These are phyloP conservation scores for Halophytophthora batemanensis DNA, from an alignment of 352 stramenopile species.

Conservation along the genomic window DNA sequence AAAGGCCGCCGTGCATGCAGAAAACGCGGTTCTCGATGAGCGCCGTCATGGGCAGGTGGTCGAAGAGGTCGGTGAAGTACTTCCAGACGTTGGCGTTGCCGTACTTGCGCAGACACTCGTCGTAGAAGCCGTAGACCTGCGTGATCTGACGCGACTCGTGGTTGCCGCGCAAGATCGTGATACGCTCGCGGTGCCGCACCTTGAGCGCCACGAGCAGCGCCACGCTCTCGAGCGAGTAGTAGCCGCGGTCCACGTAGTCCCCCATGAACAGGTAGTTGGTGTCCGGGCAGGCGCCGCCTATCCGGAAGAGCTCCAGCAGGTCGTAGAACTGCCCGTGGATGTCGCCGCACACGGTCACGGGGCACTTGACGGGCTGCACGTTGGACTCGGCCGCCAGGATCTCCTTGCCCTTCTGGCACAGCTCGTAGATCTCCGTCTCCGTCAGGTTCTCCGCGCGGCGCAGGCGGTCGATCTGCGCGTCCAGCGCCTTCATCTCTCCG, in stretches of 20 bases:
- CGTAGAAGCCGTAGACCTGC: constrained; percentile 99
- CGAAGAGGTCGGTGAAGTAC: constrained; percentile 89
- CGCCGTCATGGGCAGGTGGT: constrained; percentile 86
- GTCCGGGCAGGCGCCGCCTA: constrained; percentile 83
- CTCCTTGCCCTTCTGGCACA: constrained; percentile 97
- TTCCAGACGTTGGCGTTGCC: constrained; percentile 92
- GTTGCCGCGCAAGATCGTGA: constrained; percentile 96
- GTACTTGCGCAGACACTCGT: constrained; percentile 98
- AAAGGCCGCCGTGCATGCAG: constrained; percentile 88
- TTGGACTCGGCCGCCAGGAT: constrained; percentile 99
- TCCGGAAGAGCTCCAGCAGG: constrained; percentile 86
- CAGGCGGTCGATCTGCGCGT: constrained; percentile 88
- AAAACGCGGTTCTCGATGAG: constrained; percentile 89
- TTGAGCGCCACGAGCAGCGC: constrained; percentile 83
- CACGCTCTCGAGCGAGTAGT: constrained; percentile 86
- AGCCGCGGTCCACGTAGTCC: constrained; percentile 88
- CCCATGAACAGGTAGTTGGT: constrained; percentile 92
- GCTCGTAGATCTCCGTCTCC: constrained; percentile 96
- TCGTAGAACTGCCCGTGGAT: constrained; percentile 91
- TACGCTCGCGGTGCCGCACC: constrained; percentile 82
- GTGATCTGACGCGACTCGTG: constrained; percentile 99
- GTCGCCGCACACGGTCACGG: constrained; percentile 95
- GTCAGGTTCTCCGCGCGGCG: constrained; percentile 98
- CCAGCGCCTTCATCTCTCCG: constrained; percentile 82
- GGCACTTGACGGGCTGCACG: constrained; percentile 98